Base-by-base conservation (phyloP, 2,329 filamentous ascomycete species). In the Penicillium sp. region DNA sequence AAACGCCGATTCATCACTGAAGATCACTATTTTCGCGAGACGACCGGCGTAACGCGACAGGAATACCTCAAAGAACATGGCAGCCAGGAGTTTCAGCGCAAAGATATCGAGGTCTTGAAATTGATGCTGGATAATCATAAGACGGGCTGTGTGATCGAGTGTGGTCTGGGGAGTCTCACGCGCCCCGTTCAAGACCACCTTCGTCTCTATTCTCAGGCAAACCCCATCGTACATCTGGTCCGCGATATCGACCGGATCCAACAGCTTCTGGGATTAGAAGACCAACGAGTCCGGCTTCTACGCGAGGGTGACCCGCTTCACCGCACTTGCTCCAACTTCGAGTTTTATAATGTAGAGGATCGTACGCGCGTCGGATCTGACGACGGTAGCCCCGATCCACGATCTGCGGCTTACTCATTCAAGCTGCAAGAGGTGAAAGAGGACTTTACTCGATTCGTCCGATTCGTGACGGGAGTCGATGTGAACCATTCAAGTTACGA, bases 371-470 rank as follows among this genome's bases (percentile, higher is more conserved):
- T 59, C 48, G 31, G 48, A 42, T 52, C 51, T 0, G 67, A 69
- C 3, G 71, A 74, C 48, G 72, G 70, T 13, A 73, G 68, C 28
- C 71, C 70, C 3, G 78, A 81, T 57, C 75, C 76, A 44, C 72
- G 75, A 6, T 75, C 75, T 6, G 75, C 75, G 9, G 75, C 72
- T 29, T 76, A 78, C 49, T 79, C 78, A 7, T 80, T 80, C 58
- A 78, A 78, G 52, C 63, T 81, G 14, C 79, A 78, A 62, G 75
- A 81, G 54, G 82, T 77, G 37, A 85, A 85, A 59, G 81, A 85
- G 56, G 83, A 86, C 58, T 85, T 87, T 56, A 82, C 81, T 1
- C 77, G 75, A 9, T 87, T 85, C 60, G 78, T 87, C 14, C 82
- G 83, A 56, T 79, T 83, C 47, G 75, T 87, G 34, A 83, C 81